Percentiles rank a stretch among this genome's conserved stretches.
Evolutionary conservation across 768 basidiomycete species (phyloP).

Genomic region (Suillus plorans): DNA sequence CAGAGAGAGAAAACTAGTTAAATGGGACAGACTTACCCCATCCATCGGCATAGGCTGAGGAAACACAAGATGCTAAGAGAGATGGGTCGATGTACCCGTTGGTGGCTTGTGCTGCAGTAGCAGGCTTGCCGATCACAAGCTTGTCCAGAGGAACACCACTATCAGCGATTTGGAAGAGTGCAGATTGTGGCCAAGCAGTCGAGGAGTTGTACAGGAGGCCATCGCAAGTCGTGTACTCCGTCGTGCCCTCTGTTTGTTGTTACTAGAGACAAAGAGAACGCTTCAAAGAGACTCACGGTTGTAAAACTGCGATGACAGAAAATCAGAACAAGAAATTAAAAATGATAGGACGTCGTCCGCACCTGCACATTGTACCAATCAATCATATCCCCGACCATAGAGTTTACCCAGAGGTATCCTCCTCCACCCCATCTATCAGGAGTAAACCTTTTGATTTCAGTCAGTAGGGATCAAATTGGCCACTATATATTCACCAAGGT

Average conservation of each 20-base stretch:
- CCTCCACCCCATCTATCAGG: conserved; percentile 33
- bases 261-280: background rate
- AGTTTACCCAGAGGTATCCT: conserved; percentile 38
- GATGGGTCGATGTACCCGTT: conserved; percentile 60
- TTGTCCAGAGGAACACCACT: conserved; percentile 46
- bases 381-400: conserved; percentile 37
- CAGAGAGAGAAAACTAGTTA: conserved; percentile 4
- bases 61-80: conserved; percentile 58
- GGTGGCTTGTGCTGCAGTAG: conserved; percentile 38
- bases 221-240: conserved; percentile 63
- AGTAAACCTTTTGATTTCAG: conserved; percentile 27
- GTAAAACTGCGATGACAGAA: conserved; percentile 21
- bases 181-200: conserved; percentile 57
- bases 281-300: conserved; percentile 22
- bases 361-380: conserved; percentile 49
- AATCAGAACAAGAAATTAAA: background rate
- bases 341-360: conserved; percentile 2
- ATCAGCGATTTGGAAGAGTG: conserved; percentile 52
- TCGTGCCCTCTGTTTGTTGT: conserved; percentile 47
- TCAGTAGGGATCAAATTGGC: background rate
- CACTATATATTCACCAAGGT: conserved; percentile 30
- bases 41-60: conserved; percentile 57
- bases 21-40: conserved; percentile 54
- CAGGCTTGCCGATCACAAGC: conserved; percentile 59
- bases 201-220: conserved; percentile 61